Evolutionary conservation across 306 rosid species (phyloP), one percentile per base, ranked within the genome.

Genomic region (Ammopiptanthus mongolicus): DNA sequence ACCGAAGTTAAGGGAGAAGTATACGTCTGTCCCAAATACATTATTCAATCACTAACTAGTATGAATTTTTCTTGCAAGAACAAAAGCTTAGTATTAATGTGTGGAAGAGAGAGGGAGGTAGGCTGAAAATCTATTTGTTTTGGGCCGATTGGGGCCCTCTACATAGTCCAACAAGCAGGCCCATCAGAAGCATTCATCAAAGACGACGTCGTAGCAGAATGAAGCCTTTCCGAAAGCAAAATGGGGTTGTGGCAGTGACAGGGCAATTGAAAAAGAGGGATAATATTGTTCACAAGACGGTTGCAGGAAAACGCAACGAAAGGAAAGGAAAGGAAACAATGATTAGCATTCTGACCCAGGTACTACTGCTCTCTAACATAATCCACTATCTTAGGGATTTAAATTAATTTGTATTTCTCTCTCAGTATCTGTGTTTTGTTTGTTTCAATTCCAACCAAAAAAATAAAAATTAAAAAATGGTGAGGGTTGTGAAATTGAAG

Each of bases 311-410:
- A 42, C 78, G 14, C 46, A 67, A 29, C 78, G 14, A 55, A 67
- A 29, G 25, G 11, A 63, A 31, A 10, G 52, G 62, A 50, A 64
- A 60, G 79, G 62, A 69, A 37, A 63, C 76, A 82, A 91, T 91
- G 96, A 87, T 91, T 19, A 91, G 96, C 86, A 76, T 91, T 85
- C 90, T 91, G 33, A 76, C 89, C 44, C 96, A 91, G 97, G 97
- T 91, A 67, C 3, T 91, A 67, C 3, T 31, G 28, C 52, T 37
- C 52, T 37, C 33, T 7, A 50, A 15, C 33, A 69, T 1, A 9
- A 69, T 69, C 56, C 18, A 15, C 10, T 19, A 31, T 28, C 8
- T 11, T 9, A 0, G 10, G n/a, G 8, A 22, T 61, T 52, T 46
- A 59, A 63, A 41, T 41, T 46, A 42, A 41, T 46, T 21, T 51